Evolutionary conservation across 441 rosid genomes (phyloP), one percentile per base, ranked within the genome.

Genomic region (Erysimum pusillum): DNA sequence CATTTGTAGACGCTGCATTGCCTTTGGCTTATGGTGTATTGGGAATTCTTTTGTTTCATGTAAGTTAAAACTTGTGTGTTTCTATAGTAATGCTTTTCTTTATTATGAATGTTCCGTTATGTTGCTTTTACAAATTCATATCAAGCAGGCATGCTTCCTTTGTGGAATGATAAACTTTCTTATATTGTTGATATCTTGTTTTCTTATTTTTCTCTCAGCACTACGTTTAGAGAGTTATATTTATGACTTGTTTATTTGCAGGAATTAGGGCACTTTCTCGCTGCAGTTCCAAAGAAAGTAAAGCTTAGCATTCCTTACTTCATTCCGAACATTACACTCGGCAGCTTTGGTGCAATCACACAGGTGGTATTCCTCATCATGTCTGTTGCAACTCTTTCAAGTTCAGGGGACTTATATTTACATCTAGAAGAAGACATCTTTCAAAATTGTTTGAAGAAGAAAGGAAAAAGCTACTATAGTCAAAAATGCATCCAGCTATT

Each of bases 331-430:
- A 92, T 91, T 44, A 95, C 98, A 25, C 98, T 95, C 70, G 99
- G 99, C 42, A 95, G 99, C 82, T 95, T 95, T 80, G 97, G 98
- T 69, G 98, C 99, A 71, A 92, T 95, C 80, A 95, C 99, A 64
- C 98, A 91, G 94, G 99, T 90, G 22, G 63, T 74, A 58, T 25
- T 62, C n/a, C 45, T 76, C 38, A 53, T 44, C 31, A 46, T 69
- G 8, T 44, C 34, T 42, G 18, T 62, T 69, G 59, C 65, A 35
- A 32, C 44, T 70, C 67, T 77, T 15, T 44, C 7, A 62, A 22
- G 63, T 58, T 56, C 15, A 48, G 34, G 65, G 61, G 34, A 35
- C 39, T 64, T 56, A 36, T 56, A 13, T 2, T 44, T 15, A 42
- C 39, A 15, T 56, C 18, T 52, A 2, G 34, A 52, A 52, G 45